These are phyloP conservation scores for Xeromyces bisporus DNA, from an alignment of 495 filamentous ascomycete species.

Conservation along the genomic window DNA sequence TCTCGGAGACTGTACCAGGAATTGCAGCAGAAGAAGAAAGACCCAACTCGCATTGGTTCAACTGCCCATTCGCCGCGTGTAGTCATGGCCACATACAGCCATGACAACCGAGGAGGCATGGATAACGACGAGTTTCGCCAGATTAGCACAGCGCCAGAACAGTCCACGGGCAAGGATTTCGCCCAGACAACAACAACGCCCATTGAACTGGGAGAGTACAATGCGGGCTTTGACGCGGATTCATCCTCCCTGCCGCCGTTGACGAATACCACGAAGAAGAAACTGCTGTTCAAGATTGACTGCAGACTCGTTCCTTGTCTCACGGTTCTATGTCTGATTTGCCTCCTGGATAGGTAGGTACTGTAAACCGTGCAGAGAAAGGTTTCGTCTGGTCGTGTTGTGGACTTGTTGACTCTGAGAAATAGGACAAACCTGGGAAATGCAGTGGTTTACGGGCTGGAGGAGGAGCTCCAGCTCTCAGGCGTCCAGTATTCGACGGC, in stretches of 20 bases:
- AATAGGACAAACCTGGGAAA: conserved; percentile 34
- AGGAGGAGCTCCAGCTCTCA: conserved; percentile 33
- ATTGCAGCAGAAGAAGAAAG: no score
- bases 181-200: not conserved
- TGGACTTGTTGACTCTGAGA: no score
- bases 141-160: not conserved
- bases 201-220: not conserved
- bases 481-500: conserved; percentile 24
- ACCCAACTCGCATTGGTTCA: no score
- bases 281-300: conserved; percentile 4
- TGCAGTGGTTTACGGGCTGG: conserved; percentile 36
- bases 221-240: not conserved
- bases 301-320: conserved; percentile 1
- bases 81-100: not conserved
- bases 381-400: conserved; percentile 3
- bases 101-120: not conserved
- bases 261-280: conserved; percentile 2
- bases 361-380: no score
- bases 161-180: not conserved
- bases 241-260: conserved; percentile 1
- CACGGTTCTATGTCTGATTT: not conserved
- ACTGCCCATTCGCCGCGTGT: not conserved
- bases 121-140: not conserved
- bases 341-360: conserved; percentile 3
- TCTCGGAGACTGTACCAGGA: no score